Percentiles rank a stretch among this genome's conserved stretches.
Evolutionary conservation across 2,329 filamentous ascomycete genomes (phyloP).

Genomic region (Fulvia fulva): DNA sequence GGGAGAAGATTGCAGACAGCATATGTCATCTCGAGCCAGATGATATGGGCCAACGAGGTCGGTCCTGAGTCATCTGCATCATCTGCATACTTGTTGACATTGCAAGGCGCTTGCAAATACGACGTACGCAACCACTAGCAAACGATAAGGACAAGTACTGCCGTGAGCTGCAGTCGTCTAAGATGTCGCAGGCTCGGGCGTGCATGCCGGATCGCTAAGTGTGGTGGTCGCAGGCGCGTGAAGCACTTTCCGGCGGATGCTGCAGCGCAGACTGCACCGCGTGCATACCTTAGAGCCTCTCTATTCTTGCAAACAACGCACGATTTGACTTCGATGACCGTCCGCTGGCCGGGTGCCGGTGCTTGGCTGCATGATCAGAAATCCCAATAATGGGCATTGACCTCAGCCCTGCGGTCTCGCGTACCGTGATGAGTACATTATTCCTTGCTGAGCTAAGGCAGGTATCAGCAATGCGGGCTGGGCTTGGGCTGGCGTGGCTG

Average conservation of each 20-base stretch:
- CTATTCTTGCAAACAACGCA: background rate
- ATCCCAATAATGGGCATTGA: background rate
- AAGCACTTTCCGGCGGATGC: background rate
- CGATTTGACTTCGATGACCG: background rate
- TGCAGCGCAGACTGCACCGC: constrained; percentile 1
- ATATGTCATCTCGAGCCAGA: constrained; percentile 10
- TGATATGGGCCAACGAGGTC: constrained; percentile 3
- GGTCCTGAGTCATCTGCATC: constrained; percentile 11
- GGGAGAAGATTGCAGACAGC: constrained; percentile 7
- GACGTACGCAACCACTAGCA: constrained; percentile 5
- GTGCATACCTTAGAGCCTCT: background rate
- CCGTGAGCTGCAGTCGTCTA: background rate
- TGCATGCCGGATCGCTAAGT: constrained; percentile 2
- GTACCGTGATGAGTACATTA: background rate
- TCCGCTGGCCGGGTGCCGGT: background rate
- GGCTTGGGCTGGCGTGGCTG: background rate
- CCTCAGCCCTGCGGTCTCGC: constrained; percentile 3
- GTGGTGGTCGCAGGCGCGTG: background rate
- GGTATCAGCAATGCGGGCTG: background rate
- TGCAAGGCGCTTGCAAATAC: constrained; percentile 13
- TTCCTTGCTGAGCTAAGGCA: constrained; percentile 1
- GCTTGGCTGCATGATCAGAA: background rate
- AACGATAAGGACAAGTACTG: constrained; percentile 4
- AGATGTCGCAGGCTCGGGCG: background rate
- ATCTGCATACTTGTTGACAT: constrained; percentile 13